Percentiles rank a stretch among this genome's conserved stretches.
phyloP scores from a whole-genome alignment of 768 basidiomycete genomes.

The Tulasnella sp. region DNA sequence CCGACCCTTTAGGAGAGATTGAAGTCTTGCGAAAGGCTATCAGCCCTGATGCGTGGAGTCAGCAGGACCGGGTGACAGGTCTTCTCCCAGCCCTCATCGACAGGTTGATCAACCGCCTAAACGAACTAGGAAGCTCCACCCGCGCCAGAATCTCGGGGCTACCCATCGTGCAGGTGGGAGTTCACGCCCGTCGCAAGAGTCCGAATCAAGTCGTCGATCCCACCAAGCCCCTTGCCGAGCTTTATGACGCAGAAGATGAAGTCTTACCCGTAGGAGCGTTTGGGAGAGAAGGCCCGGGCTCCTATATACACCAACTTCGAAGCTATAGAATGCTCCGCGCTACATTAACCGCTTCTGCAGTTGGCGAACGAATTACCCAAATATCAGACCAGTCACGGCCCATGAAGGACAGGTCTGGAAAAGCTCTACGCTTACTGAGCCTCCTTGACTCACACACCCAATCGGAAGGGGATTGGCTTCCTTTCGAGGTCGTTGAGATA shows the following conservation, averaged over 20 bases:
- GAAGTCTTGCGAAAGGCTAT: background rate
- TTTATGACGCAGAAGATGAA: constrained; percentile 10
- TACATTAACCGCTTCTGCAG: background rate
- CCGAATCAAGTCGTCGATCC: constrained; percentile 17
- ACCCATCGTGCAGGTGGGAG: background rate
- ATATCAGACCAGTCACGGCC: background rate
- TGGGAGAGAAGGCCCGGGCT: background rate
- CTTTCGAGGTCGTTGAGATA: too few relatives aligned
- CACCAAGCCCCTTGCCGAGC: background rate
- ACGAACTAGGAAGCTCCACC: background rate
- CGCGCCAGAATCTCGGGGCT: background rate
- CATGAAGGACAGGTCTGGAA: background rate
- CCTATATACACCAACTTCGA: background rate
- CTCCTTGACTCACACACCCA: background rate
- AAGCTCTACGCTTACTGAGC: background rate
- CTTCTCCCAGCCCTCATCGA: background rate
- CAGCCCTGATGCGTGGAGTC: background rate
- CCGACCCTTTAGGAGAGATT: background rate
- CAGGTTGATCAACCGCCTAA: background rate
- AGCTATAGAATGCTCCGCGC: background rate
- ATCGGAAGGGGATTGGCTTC: too few relatives aligned
- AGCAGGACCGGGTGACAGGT: background rate
- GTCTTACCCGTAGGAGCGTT: background rate
- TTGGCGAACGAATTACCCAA: background rate
- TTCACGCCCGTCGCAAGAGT: background rate